phyloP scores from a whole-genome alignment of 2,329 filamentous ascomycete genomes.

The Neoascochyta sp. region DNA sequence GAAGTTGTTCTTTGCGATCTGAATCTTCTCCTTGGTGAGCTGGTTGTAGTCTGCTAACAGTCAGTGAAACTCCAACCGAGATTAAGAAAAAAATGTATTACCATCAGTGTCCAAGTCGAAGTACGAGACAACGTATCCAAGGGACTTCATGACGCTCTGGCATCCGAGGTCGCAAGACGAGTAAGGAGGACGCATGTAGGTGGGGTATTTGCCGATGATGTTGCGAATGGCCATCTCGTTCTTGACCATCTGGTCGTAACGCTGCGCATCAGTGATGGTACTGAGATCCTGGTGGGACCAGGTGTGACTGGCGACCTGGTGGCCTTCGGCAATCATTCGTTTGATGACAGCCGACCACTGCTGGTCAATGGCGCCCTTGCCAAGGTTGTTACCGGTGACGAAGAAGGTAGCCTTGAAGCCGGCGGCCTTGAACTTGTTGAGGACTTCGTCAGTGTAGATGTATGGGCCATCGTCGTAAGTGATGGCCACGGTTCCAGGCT shows the following conservation, averaged over 20 bases:
- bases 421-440: slow-evolving; percentile 57
- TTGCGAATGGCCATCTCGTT: slow-evolving; percentile 55
- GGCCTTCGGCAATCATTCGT: slow-evolving; percentile 53
- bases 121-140: slow-evolving; percentile 59
- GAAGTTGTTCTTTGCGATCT: slow-evolving; percentile 40
- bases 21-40: slow-evolving; percentile 25
- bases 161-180: slow-evolving; percentile 45
- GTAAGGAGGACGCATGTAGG: slow-evolving; percentile 52
- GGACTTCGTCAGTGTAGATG: slow-evolving; percentile 57
- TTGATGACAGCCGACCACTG: slow-evolving; percentile 51
- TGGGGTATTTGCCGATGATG: slow-evolving; percentile 53
- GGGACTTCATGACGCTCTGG: slow-evolving; percentile 34
- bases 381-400: slow-evolving; percentile 56
- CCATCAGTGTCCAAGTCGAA: slow-evolving; percentile 58
- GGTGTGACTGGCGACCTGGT: slow-evolving; percentile 60
- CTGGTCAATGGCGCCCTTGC: slow-evolving; percentile 56
- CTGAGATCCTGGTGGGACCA: slow-evolving; percentile 53
- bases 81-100: too few species aligned
- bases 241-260: slow-evolving; percentile 49
- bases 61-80: slow-evolving; percentile 37
- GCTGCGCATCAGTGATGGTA: slow-evolving; percentile 40
- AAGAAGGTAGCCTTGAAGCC: slow-evolving; percentile 67
- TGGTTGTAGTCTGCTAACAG: slow-evolving; percentile 38
- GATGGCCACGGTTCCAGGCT: slow-evolving; percentile 58
- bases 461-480: slow-evolving; percentile 66